Evolutionary conservation across 2,329 filamentous ascomycete species (phyloP).

Genomic region (Eutypa lata): DNA sequence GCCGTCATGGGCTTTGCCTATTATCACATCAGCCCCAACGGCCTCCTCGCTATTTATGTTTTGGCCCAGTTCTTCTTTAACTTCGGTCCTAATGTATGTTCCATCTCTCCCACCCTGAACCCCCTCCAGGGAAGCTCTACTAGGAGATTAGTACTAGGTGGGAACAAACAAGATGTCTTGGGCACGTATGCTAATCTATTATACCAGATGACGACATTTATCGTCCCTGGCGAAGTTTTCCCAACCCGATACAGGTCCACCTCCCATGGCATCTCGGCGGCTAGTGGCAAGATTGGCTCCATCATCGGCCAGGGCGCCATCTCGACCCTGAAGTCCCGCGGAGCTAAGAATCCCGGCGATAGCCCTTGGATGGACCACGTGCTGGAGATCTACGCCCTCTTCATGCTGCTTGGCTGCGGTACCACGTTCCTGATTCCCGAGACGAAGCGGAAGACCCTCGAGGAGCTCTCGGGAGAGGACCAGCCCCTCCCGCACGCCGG

Average conservation of each 20-base stretch:
- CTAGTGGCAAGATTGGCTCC: slow-evolving; percentile 53
- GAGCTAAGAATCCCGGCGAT: slow-evolving; percentile 34
- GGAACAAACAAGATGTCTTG: not conserved
- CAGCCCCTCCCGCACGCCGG: slow-evolving; percentile 11
- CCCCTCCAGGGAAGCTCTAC: no score
- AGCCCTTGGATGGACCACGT: slow-evolving; percentile 74
- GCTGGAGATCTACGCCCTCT: slow-evolving; percentile 70
- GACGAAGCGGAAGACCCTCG: slow-evolving; percentile 72
- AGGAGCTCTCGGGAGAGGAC: slow-evolving; percentile 50
- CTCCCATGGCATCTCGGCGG: slow-evolving; percentile 56
- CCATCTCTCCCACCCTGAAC: not conserved
- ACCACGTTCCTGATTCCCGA: slow-evolving; percentile 70
- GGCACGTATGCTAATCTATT: no score
- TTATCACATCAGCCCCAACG: slow-evolving; percentile 47
- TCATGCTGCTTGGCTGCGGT: slow-evolving; percentile 71
- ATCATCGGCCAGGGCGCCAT: slow-evolving; percentile 58
- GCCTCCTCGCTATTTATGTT: slow-evolving; percentile 54
- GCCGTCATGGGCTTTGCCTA: slow-evolving; percentile 63
- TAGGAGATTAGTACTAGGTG: no score
- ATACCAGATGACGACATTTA: slow-evolving; percentile 50
- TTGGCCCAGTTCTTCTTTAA: slow-evolving; percentile 60
- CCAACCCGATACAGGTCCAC: slow-evolving; percentile 56
- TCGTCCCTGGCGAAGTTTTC: slow-evolving; percentile 55
- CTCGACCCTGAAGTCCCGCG: slow-evolving; percentile 47
- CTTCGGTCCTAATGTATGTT: slow-evolving; percentile 48